phyloP scores from a whole-genome alignment of 257 asterid species.

The Scutellaria baicalensis region DNA sequence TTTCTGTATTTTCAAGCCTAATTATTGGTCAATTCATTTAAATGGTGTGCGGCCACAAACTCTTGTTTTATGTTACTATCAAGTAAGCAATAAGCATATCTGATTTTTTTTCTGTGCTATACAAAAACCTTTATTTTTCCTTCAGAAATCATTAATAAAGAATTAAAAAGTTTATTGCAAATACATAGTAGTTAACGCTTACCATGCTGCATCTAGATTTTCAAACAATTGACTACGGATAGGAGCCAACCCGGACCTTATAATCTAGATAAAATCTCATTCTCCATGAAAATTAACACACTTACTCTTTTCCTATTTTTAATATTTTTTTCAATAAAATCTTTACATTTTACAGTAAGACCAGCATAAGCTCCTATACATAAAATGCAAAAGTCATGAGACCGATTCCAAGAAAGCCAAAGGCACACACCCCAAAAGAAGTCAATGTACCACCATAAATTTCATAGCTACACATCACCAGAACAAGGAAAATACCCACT shows the following conservation, averaged over 20 bases:
- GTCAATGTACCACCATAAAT: neutral
- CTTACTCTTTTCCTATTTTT: neutral
- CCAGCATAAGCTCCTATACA: neutral
- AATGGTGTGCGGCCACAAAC: neutral
- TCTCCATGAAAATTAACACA: neutral
- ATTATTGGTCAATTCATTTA: neutral
- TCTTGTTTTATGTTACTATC: neutral
- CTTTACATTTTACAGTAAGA: neutral
- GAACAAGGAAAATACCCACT: neutral
- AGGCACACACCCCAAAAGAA: neutral
- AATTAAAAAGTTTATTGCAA: neutral
- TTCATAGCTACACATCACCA: neutral
- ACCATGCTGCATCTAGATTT: neutral
- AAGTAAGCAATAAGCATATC: neutral
- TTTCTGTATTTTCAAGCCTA: neutral
- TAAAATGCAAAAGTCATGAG: neutral
- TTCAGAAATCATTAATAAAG: neutral
- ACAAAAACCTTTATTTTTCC: neutral
- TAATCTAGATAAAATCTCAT: neutral
- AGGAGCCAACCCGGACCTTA: neutral
- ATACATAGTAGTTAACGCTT: neutral
- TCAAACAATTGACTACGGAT: neutral
- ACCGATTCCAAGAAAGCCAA: neutral
- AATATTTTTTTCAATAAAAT: neutral
- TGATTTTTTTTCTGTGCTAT: neutral